phyloP scores from a whole-genome alignment of 2,329 filamentous ascomycete genomes.

The Claviceps maximensis region DNA sequence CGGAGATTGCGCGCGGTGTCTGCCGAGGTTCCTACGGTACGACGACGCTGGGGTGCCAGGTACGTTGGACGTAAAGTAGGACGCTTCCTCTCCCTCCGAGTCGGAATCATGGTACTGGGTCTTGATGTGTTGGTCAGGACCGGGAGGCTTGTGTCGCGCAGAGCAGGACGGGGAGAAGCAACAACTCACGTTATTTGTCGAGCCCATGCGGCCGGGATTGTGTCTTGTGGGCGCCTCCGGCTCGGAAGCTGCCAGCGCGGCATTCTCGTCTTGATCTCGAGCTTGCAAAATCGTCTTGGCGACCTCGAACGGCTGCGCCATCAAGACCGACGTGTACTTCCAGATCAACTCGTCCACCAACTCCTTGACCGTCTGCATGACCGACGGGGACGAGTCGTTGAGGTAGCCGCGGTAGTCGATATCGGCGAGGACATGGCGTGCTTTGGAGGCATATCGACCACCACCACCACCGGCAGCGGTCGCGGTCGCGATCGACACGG shows the following conservation, averaged over 20 bases:
- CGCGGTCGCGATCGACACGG: conserved; percentile 25
- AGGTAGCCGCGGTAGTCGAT: conserved; percentile 87
- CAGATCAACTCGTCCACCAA: conserved; percentile 76
- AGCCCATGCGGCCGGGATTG: conserved; percentile 19
- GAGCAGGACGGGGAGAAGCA: not conserved
- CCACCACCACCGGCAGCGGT: conserved; percentile 18
- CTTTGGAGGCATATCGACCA: conserved; percentile 35
- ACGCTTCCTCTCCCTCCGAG: conserved; percentile 63
- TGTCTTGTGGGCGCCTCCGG: conserved; percentile 16
- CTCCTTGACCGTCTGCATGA: conserved; percentile 60
- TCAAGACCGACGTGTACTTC: conserved; percentile 80
- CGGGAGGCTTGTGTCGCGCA: not conserved
- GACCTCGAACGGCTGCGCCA: conserved; percentile 93
- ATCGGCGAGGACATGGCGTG: conserved; percentile 77
- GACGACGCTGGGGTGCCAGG: conserved; percentile 41
- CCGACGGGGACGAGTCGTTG: conserved; percentile 60
- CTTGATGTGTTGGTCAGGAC: not conserved
- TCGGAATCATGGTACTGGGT: conserved; percentile 38
- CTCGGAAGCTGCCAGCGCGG: conserved; percentile 14
- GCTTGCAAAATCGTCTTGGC: conserved; percentile 88
- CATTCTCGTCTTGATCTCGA: conserved; percentile 40
- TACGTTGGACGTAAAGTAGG: conserved; percentile 64
- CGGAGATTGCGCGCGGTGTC: conserved; percentile 19
- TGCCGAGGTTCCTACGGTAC: conserved; percentile 18
- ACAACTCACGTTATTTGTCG: conserved; percentile 22